phyloP scores from a whole-genome alignment of 2,329 filamentous ascomycete species.

The Claviceps purpurea region DNA sequence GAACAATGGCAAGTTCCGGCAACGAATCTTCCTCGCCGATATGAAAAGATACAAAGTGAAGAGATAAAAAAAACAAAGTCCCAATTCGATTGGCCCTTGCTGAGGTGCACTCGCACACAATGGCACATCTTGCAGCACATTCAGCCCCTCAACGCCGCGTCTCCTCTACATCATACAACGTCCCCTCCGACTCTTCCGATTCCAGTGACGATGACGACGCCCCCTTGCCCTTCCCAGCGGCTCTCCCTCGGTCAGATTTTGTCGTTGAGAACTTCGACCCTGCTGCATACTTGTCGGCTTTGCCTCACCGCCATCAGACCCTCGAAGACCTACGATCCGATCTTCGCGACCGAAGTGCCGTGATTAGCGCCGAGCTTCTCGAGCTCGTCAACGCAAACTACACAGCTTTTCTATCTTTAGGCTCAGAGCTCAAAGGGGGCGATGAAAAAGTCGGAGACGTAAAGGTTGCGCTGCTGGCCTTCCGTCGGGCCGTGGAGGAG shows the following conservation, averaged over 20 bases:
- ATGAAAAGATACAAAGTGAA: neutral
- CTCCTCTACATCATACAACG: constrained; percentile 6
- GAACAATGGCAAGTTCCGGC: no score
- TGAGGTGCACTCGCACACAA: neutral
- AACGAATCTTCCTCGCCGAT: neutral
- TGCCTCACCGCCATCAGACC: constrained; percentile 83
- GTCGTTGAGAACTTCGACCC: constrained; percentile 66
- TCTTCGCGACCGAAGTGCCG: constrained; percentile 64
- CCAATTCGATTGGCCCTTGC: neutral
- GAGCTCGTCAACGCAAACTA: constrained; percentile 96
- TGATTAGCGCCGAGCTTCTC: constrained; percentile 73
- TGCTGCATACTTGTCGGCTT: constrained; percentile 63
- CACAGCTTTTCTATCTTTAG: constrained; percentile 75
- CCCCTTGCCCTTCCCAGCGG: constrained; percentile 75
- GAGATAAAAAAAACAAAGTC: neutral
- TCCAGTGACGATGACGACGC: constrained; percentile 34
- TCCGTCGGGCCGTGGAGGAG: constrained; percentile 67
- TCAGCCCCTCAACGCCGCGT: constrained; percentile 6
- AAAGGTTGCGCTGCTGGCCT: constrained; percentile 72
- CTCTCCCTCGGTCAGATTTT: constrained; percentile 74
- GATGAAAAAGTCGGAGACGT: constrained; percentile 88
- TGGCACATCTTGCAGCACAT: constrained; percentile 3
- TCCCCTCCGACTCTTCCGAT: constrained; percentile 11
- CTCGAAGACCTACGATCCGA: constrained; percentile 86
- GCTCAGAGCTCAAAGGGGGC: constrained; percentile 68